These are phyloP conservation scores for Bocquillonia castaneifolia DNA, from an alignment of 441 rosid species.

Conservation along the genomic window DNA sequence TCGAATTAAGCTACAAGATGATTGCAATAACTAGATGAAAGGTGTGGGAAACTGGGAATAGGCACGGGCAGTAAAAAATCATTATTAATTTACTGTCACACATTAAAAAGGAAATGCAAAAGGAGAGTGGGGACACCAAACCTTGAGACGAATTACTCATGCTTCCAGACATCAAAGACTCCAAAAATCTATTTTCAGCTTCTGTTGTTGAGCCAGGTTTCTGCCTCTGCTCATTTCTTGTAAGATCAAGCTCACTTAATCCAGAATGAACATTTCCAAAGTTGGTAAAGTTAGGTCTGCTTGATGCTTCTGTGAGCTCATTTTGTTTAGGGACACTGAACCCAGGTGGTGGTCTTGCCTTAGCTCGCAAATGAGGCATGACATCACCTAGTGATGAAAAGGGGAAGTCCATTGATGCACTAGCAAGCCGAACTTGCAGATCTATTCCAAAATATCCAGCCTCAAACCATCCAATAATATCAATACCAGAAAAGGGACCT, in stretches of 20 bases:
- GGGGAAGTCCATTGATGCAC: slow-evolving; percentile 66
- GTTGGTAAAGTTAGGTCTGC: slow-evolving; percentile 42
- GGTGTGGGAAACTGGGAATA: neutral
- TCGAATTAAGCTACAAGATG: slow-evolving; percentile 4
- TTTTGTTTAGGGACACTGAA: slow-evolving; percentile 61
- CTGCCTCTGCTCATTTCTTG: slow-evolving; percentile 53
- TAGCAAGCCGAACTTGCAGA: slow-evolving; percentile 66
- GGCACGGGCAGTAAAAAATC: neutral
- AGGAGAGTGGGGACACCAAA: slow-evolving; percentile 26
- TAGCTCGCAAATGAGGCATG: slow-evolving; percentile 96
- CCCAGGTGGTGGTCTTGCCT: slow-evolving; percentile 97
- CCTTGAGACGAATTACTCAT: slow-evolving; percentile 59
- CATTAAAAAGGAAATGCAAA: neutral
- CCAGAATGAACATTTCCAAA: slow-evolving; percentile 49
- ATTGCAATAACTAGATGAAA: neutral
- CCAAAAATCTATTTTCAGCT: slow-evolving; percentile 90
- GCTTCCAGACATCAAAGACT: slow-evolving; percentile 76
- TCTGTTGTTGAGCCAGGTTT: slow-evolving; percentile 55
- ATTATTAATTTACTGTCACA: neutral
- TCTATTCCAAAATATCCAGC: slow-evolving; percentile 97
- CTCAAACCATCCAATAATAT: slow-evolving; percentile 97
- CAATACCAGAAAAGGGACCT: slow-evolving; percentile 90
- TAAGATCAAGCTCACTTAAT: slow-evolving; percentile 43
- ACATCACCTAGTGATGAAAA: slow-evolving; percentile 86
- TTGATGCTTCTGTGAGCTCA: slow-evolving; percentile 49